Percentiles rank a stretch among this genome's conserved stretches.
Conservation (phyloP, 2,329 filamentous ascomycete species). For the Hymenoscyphus occultus region DNA sequence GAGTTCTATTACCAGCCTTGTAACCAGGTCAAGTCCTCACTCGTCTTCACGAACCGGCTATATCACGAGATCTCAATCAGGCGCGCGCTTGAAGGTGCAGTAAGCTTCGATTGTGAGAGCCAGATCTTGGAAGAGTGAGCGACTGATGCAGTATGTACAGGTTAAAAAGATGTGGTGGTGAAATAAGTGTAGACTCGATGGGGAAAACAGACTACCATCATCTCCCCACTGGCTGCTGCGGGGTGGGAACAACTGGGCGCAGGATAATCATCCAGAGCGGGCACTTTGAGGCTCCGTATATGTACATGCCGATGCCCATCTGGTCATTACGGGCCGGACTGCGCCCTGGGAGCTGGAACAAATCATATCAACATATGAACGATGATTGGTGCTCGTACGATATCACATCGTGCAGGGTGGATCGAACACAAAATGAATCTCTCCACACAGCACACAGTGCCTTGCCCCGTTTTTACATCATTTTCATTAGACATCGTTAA, state of each 20-base stretch:
- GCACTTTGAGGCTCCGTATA: background rate
- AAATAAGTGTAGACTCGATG: background rate
- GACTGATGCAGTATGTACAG: background rate
- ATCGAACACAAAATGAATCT: background rate
- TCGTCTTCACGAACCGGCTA: background rate
- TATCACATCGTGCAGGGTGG: background rate
- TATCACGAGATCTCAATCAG: constrained; percentile 1
- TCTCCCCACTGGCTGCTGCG: background rate
- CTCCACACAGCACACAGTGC: background rate
- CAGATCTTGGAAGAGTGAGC: background rate
- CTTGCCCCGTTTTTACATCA: background rate
- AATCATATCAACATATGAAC: background rate
- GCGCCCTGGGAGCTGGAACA: background rate
- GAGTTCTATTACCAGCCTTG: background rate
- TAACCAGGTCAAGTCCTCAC: background rate
- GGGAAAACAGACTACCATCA: background rate
- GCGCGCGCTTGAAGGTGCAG: background rate
- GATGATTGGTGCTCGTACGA: constrained; percentile 1
- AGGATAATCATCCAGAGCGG: background rate
- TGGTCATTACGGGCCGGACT: background rate
- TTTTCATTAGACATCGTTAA: background rate
- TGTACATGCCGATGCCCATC: background rate
- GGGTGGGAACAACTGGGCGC: background rate
- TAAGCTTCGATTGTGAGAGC: background rate
- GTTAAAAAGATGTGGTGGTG: background rate